These are phyloP conservation scores for Cryptococcus sp. DNA, from an alignment of 1,284 basidiomycete genomes.

Conservation along the genomic window DNA sequence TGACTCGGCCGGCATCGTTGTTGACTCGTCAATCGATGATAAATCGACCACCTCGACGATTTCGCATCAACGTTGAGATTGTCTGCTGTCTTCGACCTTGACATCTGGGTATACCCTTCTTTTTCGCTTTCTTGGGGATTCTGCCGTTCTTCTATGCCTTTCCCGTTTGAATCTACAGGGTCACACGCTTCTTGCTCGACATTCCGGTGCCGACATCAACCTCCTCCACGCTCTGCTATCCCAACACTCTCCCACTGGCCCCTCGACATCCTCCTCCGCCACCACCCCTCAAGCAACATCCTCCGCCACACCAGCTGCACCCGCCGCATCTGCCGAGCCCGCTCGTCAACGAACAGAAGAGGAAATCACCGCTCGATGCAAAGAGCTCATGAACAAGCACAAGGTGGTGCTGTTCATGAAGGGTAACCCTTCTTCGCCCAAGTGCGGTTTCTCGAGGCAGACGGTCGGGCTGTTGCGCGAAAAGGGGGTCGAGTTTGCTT, in stretches of 20 bases:
- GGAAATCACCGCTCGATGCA: slow-evolving; percentile 49
- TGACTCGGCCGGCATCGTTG: slow-evolving; percentile 2
- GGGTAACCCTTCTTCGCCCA: slow-evolving; percentile 76
- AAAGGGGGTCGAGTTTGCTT: slow-evolving; percentile 60
- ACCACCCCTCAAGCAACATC: slow-evolving; percentile 32
- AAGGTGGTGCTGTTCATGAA: slow-evolving; percentile 91
- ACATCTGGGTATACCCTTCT: background rate
- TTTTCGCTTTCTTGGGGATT: background rate
- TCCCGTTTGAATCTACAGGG: slow-evolving; percentile 56
- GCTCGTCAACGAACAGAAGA: slow-evolving; percentile 36
- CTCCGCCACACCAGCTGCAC: slow-evolving; percentile 19
- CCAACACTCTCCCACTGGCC: slow-evolving; percentile 52
- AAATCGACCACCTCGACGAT: background rate
- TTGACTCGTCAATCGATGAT: background rate
- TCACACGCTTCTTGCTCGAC: slow-evolving; percentile 75
- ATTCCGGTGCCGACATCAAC: slow-evolving; percentile 75
- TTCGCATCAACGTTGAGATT: background rate
- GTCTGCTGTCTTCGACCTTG: background rate
- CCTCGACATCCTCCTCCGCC: slow-evolving; percentile 39
- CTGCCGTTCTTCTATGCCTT: slow-evolving; percentile 1
- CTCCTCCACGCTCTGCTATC: slow-evolving; percentile 62
- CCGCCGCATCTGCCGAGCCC: slow-evolving; percentile 11
- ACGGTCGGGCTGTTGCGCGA: slow-evolving; percentile 61
- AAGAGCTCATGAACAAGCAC: slow-evolving; percentile 57
- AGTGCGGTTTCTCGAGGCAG: slow-evolving; percentile 75